phyloP scores from a whole-genome alignment of 306 rosid species.

The Carpinus fangiana region DNA sequence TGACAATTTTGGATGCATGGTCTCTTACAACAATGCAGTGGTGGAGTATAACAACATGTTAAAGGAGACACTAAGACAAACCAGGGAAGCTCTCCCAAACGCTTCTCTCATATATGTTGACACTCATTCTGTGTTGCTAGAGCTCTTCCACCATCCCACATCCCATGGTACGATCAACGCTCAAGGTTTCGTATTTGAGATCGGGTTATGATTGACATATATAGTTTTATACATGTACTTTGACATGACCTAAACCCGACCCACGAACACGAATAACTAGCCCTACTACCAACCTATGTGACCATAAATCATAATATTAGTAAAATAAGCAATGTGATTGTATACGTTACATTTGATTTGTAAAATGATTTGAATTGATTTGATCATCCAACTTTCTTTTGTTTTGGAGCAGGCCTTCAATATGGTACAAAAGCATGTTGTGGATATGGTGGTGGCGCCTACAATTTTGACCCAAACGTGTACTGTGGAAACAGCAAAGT shows the following conservation, averaged over 20 bases:
- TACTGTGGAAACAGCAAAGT: constrained; percentile 64
- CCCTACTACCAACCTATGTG: too few species aligned
- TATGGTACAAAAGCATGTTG: constrained; percentile 85
- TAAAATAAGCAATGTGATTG: too few species aligned
- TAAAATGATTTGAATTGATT: background rate
- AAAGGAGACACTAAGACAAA: constrained; percentile 37
- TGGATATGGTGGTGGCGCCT: constrained; percentile 76
- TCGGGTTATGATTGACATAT: too few species aligned
- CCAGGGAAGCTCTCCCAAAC: constrained; percentile 44
- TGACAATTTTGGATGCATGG: constrained; percentile 71
- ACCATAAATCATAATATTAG: too few species aligned
- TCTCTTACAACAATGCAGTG: constrained; percentile 66
- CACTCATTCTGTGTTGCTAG: constrained; percentile 48
- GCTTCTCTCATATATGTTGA: constrained; percentile 72
- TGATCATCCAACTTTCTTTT: background rate
- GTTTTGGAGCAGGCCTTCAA: constrained; percentile 48
- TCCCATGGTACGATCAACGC: constrained; percentile 47
- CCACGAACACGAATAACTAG: too few species aligned
- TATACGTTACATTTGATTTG: background rate
- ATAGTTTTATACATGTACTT: too few species aligned
- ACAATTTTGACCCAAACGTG: constrained; percentile 60
- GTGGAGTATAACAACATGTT: constrained; percentile 57
- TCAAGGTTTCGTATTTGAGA: background rate
- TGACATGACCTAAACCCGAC: too few species aligned
- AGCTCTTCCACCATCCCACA: constrained; percentile 63